phyloP scores from a whole-genome alignment of 345 rosid genomes.

The Arabis alpina region DNA sequence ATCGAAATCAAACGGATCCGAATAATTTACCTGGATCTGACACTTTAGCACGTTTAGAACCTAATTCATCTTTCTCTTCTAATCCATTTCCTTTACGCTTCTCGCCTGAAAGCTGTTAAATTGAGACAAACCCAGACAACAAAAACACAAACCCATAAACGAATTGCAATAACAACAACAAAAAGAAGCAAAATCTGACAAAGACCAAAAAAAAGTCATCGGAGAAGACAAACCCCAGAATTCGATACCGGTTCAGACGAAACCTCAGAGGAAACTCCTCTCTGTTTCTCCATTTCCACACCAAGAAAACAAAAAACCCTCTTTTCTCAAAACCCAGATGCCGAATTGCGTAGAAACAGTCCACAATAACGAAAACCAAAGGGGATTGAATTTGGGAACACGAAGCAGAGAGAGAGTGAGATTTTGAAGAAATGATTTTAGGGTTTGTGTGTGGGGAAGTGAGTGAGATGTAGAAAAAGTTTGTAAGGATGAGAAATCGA shows the following conservation, averaged over 20 bases:
- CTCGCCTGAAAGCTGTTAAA: conserved; percentile 13
- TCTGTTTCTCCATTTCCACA: conserved; percentile 37
- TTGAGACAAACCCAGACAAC: conserved; percentile 27
- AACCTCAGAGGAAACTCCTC: conserved; percentile 28
- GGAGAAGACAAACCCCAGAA: conserved; percentile 38
- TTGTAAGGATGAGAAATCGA: conserved; percentile 22
- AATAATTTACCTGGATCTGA: conserved; percentile 29
- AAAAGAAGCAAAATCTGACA: not conserved
- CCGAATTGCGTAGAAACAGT: conserved; percentile 18
- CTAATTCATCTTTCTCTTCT: conserved; percentile 43
- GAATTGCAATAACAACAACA: not conserved
- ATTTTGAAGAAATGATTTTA: conserved; percentile 9
- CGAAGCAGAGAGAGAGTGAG: conserved; percentile 16
- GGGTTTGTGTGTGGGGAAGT: conserved; percentile 12
- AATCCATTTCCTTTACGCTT: conserved; percentile 44
- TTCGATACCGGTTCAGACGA: conserved; percentile 31
- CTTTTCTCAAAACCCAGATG: conserved; percentile 20
- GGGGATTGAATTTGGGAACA: not conserved
- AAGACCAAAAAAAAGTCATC: conserved; percentile 34
- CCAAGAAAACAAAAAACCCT: conserved; percentile 9
- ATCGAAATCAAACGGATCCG: conserved; percentile 17
- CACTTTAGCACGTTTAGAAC: conserved; percentile 43
- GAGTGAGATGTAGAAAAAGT: conserved; percentile 33
- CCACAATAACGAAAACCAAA: conserved; percentile 1
- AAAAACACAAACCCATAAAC: conserved; percentile 21